Base-by-base conservation (phyloP, 1,139 yeast species). In the Spathaspora sp. region DNA sequence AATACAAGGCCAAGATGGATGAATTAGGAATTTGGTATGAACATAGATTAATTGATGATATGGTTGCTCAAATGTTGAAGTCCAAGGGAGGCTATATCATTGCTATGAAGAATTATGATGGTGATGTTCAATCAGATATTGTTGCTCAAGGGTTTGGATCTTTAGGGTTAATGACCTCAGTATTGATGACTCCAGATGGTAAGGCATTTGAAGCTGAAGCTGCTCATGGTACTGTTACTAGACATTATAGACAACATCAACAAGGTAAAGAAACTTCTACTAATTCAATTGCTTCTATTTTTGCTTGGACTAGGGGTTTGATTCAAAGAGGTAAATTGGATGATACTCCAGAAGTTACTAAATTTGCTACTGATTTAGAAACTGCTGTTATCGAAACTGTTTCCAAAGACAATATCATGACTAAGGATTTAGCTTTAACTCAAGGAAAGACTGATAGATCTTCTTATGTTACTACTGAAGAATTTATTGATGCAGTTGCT, bases 111-210 rank as follows among this genome's bases (percentile, higher is more conserved):
- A 91, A 91, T 76, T 91, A 91, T 70, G 98, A 91, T 65, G 98
- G 98, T 67, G 98, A 91, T 64, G 98, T 91, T 49, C 96, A 90
- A 72, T 86, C 96, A 26, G 98, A 91, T 67, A 89, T 91, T 60
- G 97, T 91, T 50, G 98, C 98, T 38, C 98, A 91, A 73, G 98
- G 98, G 36, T 91, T 90, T 62, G 98, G 98, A 38, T 90, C 97
- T 24, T 78, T 91, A 55, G 98, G 98, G 45, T 80, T 91, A 60
- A 91, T 91, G 98, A 90, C 97, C 33, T 91, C 97, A 10, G 96
- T 89, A 43, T 81, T 91, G 56, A 81, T 89, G 68, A 85, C 97
- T 31, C 96, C 97, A 43, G 97, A 91, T 69, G 98, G 98, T 44
- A 88, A 87, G 73, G 86, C 97, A 26, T 90, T 89, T 66, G 97